Conservation (phyloP, 1,284 basidiomycete species). For the Ceratobasidium sp. region DNA sequence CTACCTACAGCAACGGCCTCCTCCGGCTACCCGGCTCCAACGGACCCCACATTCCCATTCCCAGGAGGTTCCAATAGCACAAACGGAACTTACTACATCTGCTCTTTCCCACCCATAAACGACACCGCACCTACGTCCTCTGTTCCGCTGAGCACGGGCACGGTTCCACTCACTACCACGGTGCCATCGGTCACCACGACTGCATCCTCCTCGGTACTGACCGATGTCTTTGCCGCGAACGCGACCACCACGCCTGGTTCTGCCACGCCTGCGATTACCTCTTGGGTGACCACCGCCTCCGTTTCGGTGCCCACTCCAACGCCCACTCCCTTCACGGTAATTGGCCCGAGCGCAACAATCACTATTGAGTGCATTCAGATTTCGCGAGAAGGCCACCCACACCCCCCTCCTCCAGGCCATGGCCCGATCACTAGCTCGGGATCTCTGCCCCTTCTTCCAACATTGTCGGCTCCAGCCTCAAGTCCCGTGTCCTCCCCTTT, state of each 20-base stretch:
- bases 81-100: constrained; percentile 28
- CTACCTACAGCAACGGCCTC: not conserved
- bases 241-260: not conserved
- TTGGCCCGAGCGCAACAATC: constrained; percentile 4
- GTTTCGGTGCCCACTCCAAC: not conserved
- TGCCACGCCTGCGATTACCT: not conserved
- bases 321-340: constrained; percentile 17
- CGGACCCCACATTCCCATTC: constrained; percentile 6
- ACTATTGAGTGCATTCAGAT: constrained; percentile 16
- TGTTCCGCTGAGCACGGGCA: not conserved
- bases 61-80: not conserved
- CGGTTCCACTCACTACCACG: not conserved
- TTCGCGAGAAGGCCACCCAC: not conserved
- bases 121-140: not conserved
- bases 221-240: not conserved
- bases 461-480: not conserved
- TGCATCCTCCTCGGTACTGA: not conserved
- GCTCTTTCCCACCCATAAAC: constrained; percentile 10
- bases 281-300: not conserved
- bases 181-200: not conserved
- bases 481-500: not conserved
- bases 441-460: not conserved
- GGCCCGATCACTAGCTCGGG: not conserved
- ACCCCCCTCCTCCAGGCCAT: not conserved
- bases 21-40: not conserved